Evolutionary conservation across 805 yeast species (phyloP), one percentile per base, ranked within the genome.

Genomic region (Tetrapisispora pingtungensis): DNA sequence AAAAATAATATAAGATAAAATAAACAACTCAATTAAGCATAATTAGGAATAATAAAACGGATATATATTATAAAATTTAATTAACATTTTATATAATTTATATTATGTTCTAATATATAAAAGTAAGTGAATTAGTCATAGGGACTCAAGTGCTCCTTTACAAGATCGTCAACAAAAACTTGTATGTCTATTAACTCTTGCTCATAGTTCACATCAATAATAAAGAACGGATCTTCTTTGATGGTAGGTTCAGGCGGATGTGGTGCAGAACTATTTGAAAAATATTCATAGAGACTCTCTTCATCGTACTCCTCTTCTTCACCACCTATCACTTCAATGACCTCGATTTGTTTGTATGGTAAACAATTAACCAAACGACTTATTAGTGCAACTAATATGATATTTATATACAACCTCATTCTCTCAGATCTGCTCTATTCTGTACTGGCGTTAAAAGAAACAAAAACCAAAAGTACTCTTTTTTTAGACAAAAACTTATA

Each of bases 271-370:
- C 39, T 24, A 24, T 36, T 36, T 7, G 30, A 22, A 36, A 36
- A 36, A 36, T 14, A 36, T 4, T 36, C 30, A 24, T 36, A 36
- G 10, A 22, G 17, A 36, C 30, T 24, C 4, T 36, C 39, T 22
- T 36, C 39, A n/a, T 36, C 39, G 12, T 36, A 36, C 14, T 36
- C 39, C 8, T 36, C 39, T 14, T 36, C 39, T 14, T 36, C 39
- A 10, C 39, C 39, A 7, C 30, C 39, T 2, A 36, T 24, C 3
- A 36, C 39, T n/a, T 36, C 39, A 15, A 36, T 36, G 7, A 36
- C 30, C 4, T 36, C 39, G 13, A 36, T 36, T 8, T n/a, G 34
- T 28, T 28, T 28, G 13, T 28, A 28, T 28, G 31, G 31, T 28
- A 28, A 28, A 10, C n/a, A 28, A 12, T 28, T 4, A 28, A 14